A percentile compares a stretch with the other conserved stretches of the same genome.
Evolutionary conservation across 2,329 filamentous ascomycete genomes (phyloP).

Genomic region (Colletotrichum shisoi): DNA sequence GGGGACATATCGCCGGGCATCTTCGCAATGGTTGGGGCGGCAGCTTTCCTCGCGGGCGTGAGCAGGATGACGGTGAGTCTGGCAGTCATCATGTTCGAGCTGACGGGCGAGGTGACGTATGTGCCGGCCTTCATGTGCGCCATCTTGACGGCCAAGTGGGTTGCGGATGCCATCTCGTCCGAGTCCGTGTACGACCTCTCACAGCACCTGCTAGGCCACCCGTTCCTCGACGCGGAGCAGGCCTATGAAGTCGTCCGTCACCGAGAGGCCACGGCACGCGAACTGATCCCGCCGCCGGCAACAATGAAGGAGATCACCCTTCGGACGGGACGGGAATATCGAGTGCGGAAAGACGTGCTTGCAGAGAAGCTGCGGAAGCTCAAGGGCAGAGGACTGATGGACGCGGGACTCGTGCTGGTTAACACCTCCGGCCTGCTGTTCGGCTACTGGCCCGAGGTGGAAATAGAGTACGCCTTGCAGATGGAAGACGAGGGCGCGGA

Average conservation of each 20-base stretch:
- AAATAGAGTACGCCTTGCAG: conserved; percentile 60
- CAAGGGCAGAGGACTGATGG: conserved; percentile 60
- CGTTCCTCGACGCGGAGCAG: conserved; percentile 64
- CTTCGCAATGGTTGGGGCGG: conserved; percentile 68
- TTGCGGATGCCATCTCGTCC: conserved; percentile 61
- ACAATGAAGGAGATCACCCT: conserved; percentile 67
- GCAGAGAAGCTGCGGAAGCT: conserved; percentile 57
- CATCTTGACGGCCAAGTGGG: conserved; percentile 67
- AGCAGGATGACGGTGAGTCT: conserved; percentile 66
- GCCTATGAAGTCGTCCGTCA: conserved; percentile 42
- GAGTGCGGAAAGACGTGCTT: conserved; percentile 51
- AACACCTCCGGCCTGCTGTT: conserved; percentile 57
- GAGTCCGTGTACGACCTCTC: conserved; percentile 67
- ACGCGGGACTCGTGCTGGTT: conserved; percentile 65
- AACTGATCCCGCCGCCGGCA: conserved; percentile 59
- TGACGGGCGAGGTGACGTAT: conserved; percentile 66
- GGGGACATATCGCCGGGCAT: conserved; percentile 62
- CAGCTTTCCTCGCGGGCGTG: conserved; percentile 66
- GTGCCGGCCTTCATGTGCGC: conserved; percentile 66
- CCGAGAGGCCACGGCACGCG: conserved; percentile 48
- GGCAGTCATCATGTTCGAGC: conserved; percentile 68
- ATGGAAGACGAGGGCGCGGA: conserved; percentile 43
- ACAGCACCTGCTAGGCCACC: conserved; percentile 66
- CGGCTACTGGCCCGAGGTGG: conserved; percentile 63
- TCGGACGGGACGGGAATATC: conserved; percentile 53